Evolutionary conservation across 2,329 filamentous ascomycete species (phyloP).

Genomic region (Scorias spongiosa): DNA sequence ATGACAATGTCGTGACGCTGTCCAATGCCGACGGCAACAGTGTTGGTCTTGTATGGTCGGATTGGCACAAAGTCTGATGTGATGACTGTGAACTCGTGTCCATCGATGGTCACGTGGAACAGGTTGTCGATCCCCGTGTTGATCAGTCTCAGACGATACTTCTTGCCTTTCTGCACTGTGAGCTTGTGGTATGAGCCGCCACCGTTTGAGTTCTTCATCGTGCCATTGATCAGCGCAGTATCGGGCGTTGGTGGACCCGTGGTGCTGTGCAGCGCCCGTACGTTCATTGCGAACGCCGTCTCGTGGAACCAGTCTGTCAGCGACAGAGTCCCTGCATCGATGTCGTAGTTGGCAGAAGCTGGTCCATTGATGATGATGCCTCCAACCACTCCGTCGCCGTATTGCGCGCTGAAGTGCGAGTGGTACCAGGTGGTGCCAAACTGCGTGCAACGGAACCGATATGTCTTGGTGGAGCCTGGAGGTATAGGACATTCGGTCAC

Average conservation of each 20-base stretch:
- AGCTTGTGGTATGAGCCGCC: conserved; percentile 12
- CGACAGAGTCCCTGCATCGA: conserved; percentile 16
- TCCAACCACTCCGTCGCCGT: conserved; percentile 28
- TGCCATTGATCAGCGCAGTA: conserved; percentile 21
- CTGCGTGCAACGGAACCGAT: conserved; percentile 38
- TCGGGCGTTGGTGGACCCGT: conserved; percentile 18
- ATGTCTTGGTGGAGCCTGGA: conserved; percentile 36
- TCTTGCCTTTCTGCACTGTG: conserved; percentile 23
- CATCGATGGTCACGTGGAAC: conserved; percentile 24
- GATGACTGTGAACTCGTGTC: conserved; percentile 29
- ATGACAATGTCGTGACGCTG: conserved; percentile 22
- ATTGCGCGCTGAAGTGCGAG: conserved; percentile 27
- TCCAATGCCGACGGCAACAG: conserved; percentile 22
- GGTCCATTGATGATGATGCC: conserved; percentile 28
- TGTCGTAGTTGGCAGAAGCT: conserved; percentile 26
- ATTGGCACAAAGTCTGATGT: conserved; percentile 30
- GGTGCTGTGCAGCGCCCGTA: background rate
- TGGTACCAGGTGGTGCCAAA: conserved; percentile 31
- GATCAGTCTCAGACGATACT: conserved; percentile 29
- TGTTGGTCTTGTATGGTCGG: conserved; percentile 24
- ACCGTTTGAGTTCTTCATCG: conserved; percentile 12
- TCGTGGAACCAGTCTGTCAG: conserved; percentile 19
- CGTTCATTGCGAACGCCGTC: conserved; percentile 13
- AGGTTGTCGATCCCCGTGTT: conserved; percentile 25
- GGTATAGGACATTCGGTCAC: conserved; percentile 33